Evolutionary conservation across 345 rosid genomes (phyloP).

Genomic region (Passiflora organensis): DNA sequence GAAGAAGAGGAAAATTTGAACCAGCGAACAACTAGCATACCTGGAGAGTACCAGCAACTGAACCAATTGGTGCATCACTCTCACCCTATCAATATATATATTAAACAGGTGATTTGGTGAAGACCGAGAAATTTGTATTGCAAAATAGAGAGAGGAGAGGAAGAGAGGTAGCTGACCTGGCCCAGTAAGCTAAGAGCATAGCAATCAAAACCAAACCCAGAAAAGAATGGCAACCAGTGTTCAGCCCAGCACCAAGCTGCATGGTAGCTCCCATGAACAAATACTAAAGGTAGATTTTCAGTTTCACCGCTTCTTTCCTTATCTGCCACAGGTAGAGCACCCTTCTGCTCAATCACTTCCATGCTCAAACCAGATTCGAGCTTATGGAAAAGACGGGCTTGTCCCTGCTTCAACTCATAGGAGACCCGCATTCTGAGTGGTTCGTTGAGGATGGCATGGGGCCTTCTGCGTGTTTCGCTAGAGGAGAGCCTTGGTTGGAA

Average conservation of each 20-base stretch:
- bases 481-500: conserved; percentile 10
- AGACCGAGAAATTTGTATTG: neutral
- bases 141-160: conserved; percentile 1
- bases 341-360: conserved; percentile 73
- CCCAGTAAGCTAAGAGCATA: conserved; percentile 75
- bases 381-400: conserved; percentile 58
- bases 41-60: conserved; percentile 75
- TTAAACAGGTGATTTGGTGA: no score
- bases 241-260: conserved; percentile 99
- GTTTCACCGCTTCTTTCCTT: conserved; percentile 8
- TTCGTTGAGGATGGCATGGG: conserved; percentile 34
- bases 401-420: conserved; percentile 57
- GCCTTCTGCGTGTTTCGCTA: conserved; percentile 17
- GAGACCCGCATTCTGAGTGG: conserved; percentile 28
- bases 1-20: neutral
- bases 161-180: conserved; percentile 43
- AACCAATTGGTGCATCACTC: conserved; percentile 61
- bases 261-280: conserved; percentile 90
- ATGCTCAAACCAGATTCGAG: conserved; percentile 77
- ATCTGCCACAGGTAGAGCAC: neutral
- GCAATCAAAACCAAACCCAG: conserved; percentile 70
- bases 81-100: conserved; percentile 55
- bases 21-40: conserved; percentile 27
- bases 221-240: conserved; percentile 82
- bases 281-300: conserved; percentile 56